Percentiles rank a stretch among this genome's conserved stretches.
Conservation (phyloP, 2,329 filamentous ascomycete genomes). For the Scedosporium dehoogii region DNA sequence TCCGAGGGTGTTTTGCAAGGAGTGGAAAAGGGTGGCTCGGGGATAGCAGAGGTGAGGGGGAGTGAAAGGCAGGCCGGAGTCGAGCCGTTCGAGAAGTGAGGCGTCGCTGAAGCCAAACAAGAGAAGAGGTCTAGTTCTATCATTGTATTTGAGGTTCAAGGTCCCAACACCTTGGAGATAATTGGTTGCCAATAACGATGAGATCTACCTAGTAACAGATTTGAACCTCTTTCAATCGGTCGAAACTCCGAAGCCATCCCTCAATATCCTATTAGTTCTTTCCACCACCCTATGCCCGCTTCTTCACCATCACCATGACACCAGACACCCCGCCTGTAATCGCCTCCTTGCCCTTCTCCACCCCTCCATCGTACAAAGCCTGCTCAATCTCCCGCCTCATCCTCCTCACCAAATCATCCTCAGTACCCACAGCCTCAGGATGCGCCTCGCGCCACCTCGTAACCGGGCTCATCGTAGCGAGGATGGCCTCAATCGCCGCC, state of each 20-base stretch:
- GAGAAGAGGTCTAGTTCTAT: no score
- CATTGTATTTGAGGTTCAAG: no score
- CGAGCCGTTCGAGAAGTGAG: no score
- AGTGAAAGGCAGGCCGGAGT: not conserved
- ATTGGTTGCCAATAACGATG: no score
- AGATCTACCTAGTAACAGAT: not conserved
- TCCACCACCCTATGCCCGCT: conserved; percentile 2
- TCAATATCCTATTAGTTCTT: not conserved
- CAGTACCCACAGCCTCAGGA: conserved; percentile 25
- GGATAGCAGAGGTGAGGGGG: not conserved
- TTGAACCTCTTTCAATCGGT: not conserved
- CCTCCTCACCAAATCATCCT: conserved; percentile 21
- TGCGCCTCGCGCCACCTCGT: conserved; percentile 33
- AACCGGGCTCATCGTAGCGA: conserved; percentile 25
- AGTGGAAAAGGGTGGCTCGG: not conserved
- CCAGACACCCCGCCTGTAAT: conserved; percentile 13
- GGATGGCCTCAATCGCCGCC: conserved; percentile 18
- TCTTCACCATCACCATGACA: conserved; percentile 18
- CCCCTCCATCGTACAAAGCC: conserved; percentile 20
- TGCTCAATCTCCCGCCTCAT: conserved; percentile 14
- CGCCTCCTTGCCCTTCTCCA: conserved; percentile 18
- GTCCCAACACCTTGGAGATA: no score
- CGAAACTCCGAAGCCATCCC: not conserved
- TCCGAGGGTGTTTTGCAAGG: not conserved
- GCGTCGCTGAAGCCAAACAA: no score